Percentiles rank a stretch among this genome's conserved stretches.
These are phyloP conservation scores for Cladochytrium tenue DNA, from an alignment of 371 early-diverging fungal genomes.

Conservation along the genomic window DNA sequence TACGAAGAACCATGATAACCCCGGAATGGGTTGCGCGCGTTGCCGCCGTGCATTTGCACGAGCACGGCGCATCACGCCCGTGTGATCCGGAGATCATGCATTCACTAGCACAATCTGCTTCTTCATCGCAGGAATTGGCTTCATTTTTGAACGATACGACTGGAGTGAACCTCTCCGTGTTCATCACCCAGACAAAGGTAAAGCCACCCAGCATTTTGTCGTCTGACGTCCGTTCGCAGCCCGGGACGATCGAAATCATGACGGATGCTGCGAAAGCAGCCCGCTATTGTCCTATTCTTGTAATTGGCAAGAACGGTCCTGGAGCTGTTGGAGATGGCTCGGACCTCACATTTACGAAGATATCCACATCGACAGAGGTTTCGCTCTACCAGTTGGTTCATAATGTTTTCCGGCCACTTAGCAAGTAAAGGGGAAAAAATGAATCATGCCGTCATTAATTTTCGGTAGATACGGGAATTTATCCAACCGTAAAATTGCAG, in stretches of 20 bases:
- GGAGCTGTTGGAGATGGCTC: background rate
- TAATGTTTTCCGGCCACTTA: slow-evolving; percentile 18
- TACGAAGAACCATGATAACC: too few relatives aligned
- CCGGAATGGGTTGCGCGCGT: background rate
- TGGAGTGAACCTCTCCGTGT: background rate
- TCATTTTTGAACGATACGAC: background rate
- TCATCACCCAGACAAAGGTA: background rate
- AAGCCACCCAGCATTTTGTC: background rate
- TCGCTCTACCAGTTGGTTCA: slow-evolving; percentile 22
- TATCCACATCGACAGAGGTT: slow-evolving; percentile 14
- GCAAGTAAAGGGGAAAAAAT: slow-evolving; percentile 3
- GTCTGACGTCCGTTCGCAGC: background rate
- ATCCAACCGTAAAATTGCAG: slow-evolving; percentile 33
- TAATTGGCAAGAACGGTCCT: background rate
- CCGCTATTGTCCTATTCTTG: slow-evolving; percentile 1
- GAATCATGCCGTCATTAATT: background rate
- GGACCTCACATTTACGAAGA: background rate
- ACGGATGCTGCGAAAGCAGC: background rate
- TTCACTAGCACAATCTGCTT: background rate
- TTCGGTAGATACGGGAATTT: slow-evolving; percentile 23
- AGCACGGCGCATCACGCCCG: background rate
- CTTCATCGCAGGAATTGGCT: background rate
- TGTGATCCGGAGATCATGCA: background rate
- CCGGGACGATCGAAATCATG: background rate
- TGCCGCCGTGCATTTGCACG: background rate